phyloP scores from a whole-genome alignment of 2,329 filamentous ascomycete genomes.

The Talaromyces sp. region DNA sequence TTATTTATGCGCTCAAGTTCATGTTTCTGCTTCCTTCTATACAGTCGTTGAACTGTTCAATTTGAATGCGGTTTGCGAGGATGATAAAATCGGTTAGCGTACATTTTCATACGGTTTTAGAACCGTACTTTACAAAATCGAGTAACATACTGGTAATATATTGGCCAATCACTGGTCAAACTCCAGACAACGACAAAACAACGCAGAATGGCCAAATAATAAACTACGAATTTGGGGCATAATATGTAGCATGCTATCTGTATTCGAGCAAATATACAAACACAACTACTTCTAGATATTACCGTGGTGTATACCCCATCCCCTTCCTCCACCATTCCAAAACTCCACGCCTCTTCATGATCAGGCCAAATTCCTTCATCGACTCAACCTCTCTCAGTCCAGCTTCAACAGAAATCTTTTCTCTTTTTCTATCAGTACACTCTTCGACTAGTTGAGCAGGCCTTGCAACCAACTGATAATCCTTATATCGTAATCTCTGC shows the following conservation, averaged over 20 bases:
- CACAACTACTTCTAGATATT: neutral
- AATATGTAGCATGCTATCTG: neutral
- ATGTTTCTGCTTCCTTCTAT: neutral
- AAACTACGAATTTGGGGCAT: too few relatives aligned
- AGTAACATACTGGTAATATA: neutral
- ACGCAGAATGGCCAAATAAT: too few relatives aligned
- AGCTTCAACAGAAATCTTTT: constrained; percentile 3
- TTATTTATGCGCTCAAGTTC: too few relatives aligned
- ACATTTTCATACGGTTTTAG: neutral
- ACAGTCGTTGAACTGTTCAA: neutral
- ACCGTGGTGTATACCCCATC: constrained; percentile 50
- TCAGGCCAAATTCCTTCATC: constrained; percentile 58
- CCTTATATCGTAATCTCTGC: constrained; percentile 64
- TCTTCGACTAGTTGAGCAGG: constrained; percentile 28
- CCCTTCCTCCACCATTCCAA: constrained; percentile 62
- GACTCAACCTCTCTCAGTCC: constrained; percentile 56
- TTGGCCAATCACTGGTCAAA: neutral
- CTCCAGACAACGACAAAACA: neutral
- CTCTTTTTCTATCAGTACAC: constrained; percentile 15
- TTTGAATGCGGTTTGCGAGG: neutral
- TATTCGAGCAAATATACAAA: neutral
- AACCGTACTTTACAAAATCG: neutral
- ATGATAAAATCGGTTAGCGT: constrained; percentile 7
- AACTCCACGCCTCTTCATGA: constrained; percentile 58
- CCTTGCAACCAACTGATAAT: constrained; percentile 60